Base-by-base conservation (phyloP, 192 early-diverging fungal species). In the Coemansia sp. region DNA sequence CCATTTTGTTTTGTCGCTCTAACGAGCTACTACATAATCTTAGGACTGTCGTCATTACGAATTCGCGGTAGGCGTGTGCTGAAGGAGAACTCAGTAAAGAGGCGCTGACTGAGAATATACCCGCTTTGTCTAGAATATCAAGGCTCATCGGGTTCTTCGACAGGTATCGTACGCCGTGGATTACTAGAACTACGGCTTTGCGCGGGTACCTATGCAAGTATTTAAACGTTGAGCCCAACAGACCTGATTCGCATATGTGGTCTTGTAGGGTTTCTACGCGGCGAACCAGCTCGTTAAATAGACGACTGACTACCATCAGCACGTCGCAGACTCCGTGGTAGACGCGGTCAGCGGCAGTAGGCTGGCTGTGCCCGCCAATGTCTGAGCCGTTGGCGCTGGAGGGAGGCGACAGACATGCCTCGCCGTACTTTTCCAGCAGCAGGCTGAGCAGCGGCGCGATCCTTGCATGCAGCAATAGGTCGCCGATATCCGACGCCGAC, bases 141-240 rank as follows among this genome's bases (percentile, higher is more conserved):
- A 84, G 69, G 24, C 82, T 79, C 46, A 70, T 70, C 16, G 82
- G 82, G 64, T 84, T 84, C 66, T 84, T 84, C 12, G 82, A 84
- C 74, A 84, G 55, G 36, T 71, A 72, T 8, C 81, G 76, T 33
- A 84, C 81, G 11, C 76, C 76, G 36, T 84, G 81, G 31, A 84
- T 70, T 13, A 79, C 69, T 15, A 84, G 74, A 44, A 79, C 77
- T 12, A 79, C 73, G 0, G 76, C 81, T 66, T 79, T 79, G 57
- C 76, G 76, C 50, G 76, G 81, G 39, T 79, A 84, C 55, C 73
- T 73, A 34, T 70, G 66, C 50, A 84, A 38, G 43, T 76, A 47
- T 24, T 29, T 31, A 44, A 84, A 79, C 27, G 76, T 72, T 1
- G 71, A 65, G 6, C 44, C 77, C 68, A 84, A 69, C 43, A 84